These are phyloP conservation scores for Aspergillus sclerotioniger DNA, from an alignment of 495 filamentous ascomycete genomes.

Conservation along the genomic window DNA sequence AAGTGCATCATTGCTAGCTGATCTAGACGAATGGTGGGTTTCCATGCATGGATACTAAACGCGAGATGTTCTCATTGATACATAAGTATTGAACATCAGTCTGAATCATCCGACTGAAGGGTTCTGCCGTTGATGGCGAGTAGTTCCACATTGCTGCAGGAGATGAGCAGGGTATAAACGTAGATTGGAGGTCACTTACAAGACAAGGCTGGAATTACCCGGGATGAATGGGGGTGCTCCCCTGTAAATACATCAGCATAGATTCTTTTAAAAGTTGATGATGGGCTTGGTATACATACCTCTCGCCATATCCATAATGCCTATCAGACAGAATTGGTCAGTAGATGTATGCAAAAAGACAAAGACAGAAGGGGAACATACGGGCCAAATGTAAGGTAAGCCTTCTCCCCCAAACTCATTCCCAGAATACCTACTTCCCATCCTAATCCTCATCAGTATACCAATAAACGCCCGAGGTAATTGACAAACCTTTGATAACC, in stretches of 20 bases:
- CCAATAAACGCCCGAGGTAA: background rate
- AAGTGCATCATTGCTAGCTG: too few relatives aligned
- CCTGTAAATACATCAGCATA: constrained; percentile 8
- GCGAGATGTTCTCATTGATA: too few relatives aligned
- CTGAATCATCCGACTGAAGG: constrained; percentile 12
- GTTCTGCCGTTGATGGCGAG: constrained; percentile 20
- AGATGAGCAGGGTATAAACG: background rate
- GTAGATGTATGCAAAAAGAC: background rate
- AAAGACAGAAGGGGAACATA: constrained; percentile 8
- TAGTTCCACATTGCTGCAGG: constrained; percentile 15
- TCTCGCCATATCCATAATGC: constrained; percentile 25
- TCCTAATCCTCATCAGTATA: constrained; percentile 6
- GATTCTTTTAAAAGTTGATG: background rate
- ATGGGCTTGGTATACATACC: constrained; percentile 10
- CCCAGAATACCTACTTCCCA: constrained; percentile 24
- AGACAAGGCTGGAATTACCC: constrained; percentile 21
- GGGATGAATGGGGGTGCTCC: constrained; percentile 24
- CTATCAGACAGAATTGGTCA: constrained; percentile 7
- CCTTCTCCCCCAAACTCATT: constrained; percentile 25
- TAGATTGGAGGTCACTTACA: constrained; percentile 14
- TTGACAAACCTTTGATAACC: constrained; percentile 19
- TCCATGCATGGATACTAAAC: too few relatives aligned
- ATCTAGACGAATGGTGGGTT: too few relatives aligned
- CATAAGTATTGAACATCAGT: background rate
- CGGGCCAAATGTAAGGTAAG: constrained; percentile 25